A percentile compares a stretch with the other conserved stretches of the same genome.
Evolutionary conservation across 495 filamentous ascomycete genomes (phyloP).

Genomic region (Aspergillus sparsus): DNA sequence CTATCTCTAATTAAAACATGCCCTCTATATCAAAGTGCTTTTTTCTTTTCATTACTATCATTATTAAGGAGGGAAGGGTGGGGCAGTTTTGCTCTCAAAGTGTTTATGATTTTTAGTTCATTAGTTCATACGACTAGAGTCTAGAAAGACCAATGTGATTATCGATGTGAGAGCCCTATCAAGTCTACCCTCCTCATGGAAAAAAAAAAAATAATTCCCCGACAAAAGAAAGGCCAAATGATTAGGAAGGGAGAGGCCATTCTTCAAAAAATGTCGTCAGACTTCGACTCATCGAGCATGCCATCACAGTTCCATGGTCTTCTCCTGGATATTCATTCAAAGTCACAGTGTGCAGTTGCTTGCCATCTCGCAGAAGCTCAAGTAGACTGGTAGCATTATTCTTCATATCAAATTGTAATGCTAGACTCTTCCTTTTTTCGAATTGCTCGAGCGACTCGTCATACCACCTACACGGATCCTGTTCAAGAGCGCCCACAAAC

Average conservation of each 20-base stretch:
- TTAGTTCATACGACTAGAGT: no score
- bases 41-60: no score
- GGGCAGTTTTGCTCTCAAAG: no score
- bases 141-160: no score
- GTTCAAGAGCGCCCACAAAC: constrained; percentile 33
- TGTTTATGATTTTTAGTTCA: no score
- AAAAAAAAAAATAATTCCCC: no score
- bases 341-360: constrained; percentile 38
- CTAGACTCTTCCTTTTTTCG: constrained; percentile 44
- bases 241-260: constrained; percentile 17
- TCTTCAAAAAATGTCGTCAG: constrained; percentile 30
- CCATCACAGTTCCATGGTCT: constrained; percentile 30
- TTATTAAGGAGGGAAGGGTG: no score
- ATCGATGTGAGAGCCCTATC: no score
- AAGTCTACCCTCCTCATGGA: no score
- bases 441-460: constrained; percentile 35
- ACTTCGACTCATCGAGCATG: constrained; percentile 26
- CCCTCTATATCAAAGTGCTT: no score
- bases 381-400: constrained; percentile 40
- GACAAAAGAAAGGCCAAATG: no score
- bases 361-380: constrained; percentile 13
- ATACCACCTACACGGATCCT: constrained; percentile 41
- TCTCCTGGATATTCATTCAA: constrained; percentile 35
- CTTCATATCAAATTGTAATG: constrained; percentile 42
- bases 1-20: no score